Conservation (phyloP, 331 rosid species). For the Malus hybrid region DNA sequence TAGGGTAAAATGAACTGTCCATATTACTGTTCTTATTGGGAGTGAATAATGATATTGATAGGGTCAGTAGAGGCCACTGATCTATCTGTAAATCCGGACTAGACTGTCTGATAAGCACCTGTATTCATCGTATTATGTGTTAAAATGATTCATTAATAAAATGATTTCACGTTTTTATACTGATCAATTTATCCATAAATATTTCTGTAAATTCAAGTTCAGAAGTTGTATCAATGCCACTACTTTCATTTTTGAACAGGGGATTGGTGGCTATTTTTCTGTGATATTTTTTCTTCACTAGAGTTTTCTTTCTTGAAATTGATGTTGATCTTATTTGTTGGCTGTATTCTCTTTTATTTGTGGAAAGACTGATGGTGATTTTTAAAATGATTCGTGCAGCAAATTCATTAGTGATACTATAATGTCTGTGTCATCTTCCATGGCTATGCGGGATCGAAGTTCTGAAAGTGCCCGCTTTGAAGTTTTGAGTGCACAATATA, state of each 20-base stretch:
- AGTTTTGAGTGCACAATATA: slow-evolving; percentile 59
- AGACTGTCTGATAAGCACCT: background rate
- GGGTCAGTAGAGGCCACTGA: too few relatives aligned
- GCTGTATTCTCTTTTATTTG: background rate
- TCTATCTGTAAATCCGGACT: background rate
- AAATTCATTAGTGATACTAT: slow-evolving; percentile 81
- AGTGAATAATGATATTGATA: too few relatives aligned
- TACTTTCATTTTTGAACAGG: background rate
- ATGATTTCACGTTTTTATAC: too few relatives aligned
- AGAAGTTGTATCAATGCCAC: background rate
- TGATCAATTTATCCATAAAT: background rate
- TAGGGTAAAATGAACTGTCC: background rate
- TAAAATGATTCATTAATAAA: too few relatives aligned
- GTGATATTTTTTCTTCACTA: background rate
- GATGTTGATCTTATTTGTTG: background rate
- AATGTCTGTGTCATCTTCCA: slow-evolving; percentile 72
- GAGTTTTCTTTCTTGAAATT: background rate
- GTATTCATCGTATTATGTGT: background rate
- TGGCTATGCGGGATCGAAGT: slow-evolving; percentile 81
- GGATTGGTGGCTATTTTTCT: background rate
- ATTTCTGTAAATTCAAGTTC: background rate
- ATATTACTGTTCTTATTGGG: background rate
- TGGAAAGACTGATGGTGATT: background rate
- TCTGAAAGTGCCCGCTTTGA: slow-evolving; percentile 89
- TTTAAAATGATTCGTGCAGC: slow-evolving; percentile 36